Conservation (phyloP, 371 early-diverging fungal species). For the Lichtheimia ramosa region DNA sequence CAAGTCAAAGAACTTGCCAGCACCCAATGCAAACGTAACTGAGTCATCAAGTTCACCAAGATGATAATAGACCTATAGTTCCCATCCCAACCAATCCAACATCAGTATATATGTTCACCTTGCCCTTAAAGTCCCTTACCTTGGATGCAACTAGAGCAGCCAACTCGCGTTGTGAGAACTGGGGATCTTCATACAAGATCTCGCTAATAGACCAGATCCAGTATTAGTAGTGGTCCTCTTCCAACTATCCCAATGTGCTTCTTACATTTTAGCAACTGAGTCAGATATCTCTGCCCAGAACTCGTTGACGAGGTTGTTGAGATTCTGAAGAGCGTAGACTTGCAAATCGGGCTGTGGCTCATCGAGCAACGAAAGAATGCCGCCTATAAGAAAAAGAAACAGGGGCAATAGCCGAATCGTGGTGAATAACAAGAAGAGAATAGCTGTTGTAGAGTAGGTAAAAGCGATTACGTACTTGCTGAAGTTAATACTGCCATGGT, state of each 20-base stretch:
- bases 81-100: background rate
- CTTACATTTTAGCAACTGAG: conserved; percentile 89
- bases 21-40: conserved; percentile 91
- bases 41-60: conserved; percentile 95
- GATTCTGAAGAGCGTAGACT: conserved; percentile 87
- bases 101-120: background rate
- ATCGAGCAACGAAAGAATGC: conserved; percentile 90
- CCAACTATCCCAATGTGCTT: background rate
- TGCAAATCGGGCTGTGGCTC: conserved; percentile 91
- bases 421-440: no score
- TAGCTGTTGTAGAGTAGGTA: background rate
- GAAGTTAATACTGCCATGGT: conserved; percentile 50
- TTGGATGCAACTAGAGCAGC: conserved; percentile 97
- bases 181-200: conserved; percentile 88
- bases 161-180: conserved; percentile 81
- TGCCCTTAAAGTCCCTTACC: conserved; percentile 44
- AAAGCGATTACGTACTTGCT: conserved; percentile 36
- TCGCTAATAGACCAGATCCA: conserved; percentile 59
- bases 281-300: conserved; percentile 99
- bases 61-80: conserved; percentile 82
- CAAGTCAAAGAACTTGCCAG: conserved; percentile 87
- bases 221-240: background rate
- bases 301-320: conserved; percentile 85
- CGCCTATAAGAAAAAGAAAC: conserved; percentile 55
- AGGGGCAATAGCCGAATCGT: no score